Evolutionary conservation across 768 basidiomycete genomes (phyloP), one percentile per base, ranked within the genome.

Genomic region (Xerocomellus intermedius): DNA sequence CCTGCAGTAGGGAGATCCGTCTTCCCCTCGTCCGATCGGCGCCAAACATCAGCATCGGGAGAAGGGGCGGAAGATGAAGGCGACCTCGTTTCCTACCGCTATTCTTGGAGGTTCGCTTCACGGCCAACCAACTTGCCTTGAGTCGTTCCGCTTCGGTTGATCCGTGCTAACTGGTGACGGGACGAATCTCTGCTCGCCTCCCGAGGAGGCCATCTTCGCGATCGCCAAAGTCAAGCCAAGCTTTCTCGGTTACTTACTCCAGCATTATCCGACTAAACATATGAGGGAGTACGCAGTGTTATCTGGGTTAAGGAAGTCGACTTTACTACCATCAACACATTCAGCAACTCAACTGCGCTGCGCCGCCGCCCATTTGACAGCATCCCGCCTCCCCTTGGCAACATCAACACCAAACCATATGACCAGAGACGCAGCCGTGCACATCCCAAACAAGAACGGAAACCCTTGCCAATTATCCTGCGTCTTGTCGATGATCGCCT

Each of bases 381-480:
- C 87, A 68, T 87, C 83, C 36, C 73, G 69, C 49, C 86, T 72
- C 16, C 87, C 87, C 66, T 83, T 84, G 52, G 73, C 64, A 2
- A 89, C 75, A 64, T 89, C 84, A 2, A 87, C 81, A 47, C 75
- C 79, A 65, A 92, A 85, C 87, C 89, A 93, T 50, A 93, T 92
- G 17, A 86, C 79, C 44, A 90, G 21, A 28, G 85, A 86, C 2
- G 91, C 89, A 21, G 71, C 64, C 10, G 74, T 65, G 60, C 88
- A 91, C 8, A 91, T 71, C 28, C 83, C 85, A 62, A 93, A 91
- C 22, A 93, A 73, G 74, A 93, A 92, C 3, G 89, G 87, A 68
- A 93, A 93, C 0, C 91, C 91, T 64, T 81, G 78, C 91, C 91
- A 92, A 65, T 88, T 91, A 66, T 83, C 78, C 0, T 85, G 85